Conservation (phyloP, 2,329 filamentous ascomycete genomes). For the Pseudogymnoascus sp. region DNA sequence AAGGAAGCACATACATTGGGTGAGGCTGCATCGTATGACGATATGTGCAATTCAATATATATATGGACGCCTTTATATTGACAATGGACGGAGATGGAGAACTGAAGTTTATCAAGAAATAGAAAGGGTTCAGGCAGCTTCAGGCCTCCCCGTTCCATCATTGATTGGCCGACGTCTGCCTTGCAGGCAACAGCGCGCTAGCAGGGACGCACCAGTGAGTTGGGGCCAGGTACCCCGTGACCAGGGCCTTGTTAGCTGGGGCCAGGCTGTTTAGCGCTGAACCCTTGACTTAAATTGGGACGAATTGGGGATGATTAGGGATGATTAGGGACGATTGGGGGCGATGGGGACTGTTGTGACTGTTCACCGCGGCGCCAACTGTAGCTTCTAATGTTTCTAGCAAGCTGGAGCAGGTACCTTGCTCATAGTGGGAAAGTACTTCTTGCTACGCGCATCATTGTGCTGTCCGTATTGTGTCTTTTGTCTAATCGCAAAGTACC, state of each 20-base stretch:
- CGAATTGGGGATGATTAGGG: neutral
- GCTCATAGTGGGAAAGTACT: neutral
- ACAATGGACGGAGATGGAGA: neutral
- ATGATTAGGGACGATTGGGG: neutral
- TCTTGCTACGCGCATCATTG: neutral
- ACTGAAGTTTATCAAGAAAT: neutral
- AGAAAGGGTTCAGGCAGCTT: neutral
- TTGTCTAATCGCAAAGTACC: neutral
- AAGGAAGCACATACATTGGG: neutral
- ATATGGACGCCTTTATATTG: neutral
- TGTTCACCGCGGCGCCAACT: neutral
- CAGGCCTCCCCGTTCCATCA: neutral
- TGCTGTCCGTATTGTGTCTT: neutral
- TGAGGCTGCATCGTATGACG: no score
- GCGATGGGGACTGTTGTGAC: neutral
- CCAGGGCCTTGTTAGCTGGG: neutral
- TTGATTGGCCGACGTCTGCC: constrained; percentile 2
- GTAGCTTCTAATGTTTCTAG: neutral
- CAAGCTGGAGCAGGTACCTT: neutral
- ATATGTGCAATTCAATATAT: neutral
- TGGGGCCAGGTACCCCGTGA: constrained; percentile 5
- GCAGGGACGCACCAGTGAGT: neutral
- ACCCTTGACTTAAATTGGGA: neutral
- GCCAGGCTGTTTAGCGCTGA: neutral
- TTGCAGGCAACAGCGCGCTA: neutral